Evolutionary conservation across 2,329 filamentous ascomycete species (phyloP).

Genomic region (Thelonectria blattea): DNA sequence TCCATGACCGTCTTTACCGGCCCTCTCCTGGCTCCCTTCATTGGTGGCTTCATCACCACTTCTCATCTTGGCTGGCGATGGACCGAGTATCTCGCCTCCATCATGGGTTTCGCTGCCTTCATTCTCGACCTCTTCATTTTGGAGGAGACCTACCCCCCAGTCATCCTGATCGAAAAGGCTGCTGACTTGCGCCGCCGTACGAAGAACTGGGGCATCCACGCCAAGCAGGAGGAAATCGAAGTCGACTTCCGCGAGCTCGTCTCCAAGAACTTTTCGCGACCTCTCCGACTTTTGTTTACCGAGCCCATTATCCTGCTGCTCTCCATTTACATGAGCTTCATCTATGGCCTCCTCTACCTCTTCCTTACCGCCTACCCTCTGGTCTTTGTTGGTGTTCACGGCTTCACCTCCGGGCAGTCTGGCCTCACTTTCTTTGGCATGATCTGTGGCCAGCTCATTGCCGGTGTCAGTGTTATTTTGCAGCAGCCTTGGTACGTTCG

Average conservation of each 20-base stretch:
- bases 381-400: conserved; percentile 76
- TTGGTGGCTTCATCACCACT: conserved; percentile 70
- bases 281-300: conserved; percentile 67
- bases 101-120: conserved; percentile 69
- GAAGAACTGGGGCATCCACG: conserved; percentile 73
- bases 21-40: conserved; percentile 70
- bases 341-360: conserved; percentile 81
- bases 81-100: conserved; percentile 69
- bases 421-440: conserved; percentile 88
- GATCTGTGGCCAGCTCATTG: conserved; percentile 74
- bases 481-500: conserved; percentile 71
- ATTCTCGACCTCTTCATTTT: conserved; percentile 66
- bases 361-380: conserved; percentile 86
- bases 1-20: conserved; percentile 66
- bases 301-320: conserved; percentile 74
- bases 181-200: conserved; percentile 66
- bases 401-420: conserved; percentile 70
- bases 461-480: conserved; percentile 67
- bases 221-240: conserved; percentile 75
- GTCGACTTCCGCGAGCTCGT: conserved; percentile 68
- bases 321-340: conserved; percentile 76
- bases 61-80: conserved; percentile 74
- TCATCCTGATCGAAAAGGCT: conserved; percentile 67
- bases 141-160: conserved; percentile 73
- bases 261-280: conserved; percentile 70